These are phyloP conservation scores for Leptodermis oblonga DNA, from an alignment of 257 asterid genomes.

Conservation along the genomic window DNA sequence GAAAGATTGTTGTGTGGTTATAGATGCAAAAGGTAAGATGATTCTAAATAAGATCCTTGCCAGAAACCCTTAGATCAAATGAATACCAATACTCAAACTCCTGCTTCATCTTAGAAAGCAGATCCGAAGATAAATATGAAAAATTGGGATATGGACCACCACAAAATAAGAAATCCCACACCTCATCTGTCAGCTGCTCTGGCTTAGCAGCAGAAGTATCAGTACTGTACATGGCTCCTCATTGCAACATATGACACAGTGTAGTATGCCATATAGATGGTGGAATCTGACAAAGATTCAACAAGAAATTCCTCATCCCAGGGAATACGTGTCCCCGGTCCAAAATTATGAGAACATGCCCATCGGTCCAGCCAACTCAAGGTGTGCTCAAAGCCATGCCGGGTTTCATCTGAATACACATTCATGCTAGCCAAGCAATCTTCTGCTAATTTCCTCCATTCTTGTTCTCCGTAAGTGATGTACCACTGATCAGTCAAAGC, in stretches of 20 bases:
- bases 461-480: constrained; percentile 73
- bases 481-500: constrained; percentile 98
- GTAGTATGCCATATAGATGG: constrained; percentile 90
- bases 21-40: constrained; percentile 84
- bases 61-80: constrained; percentile 89
- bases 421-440: constrained; percentile 81
- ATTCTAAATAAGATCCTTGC: constrained; percentile 92
- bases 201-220: constrained; percentile 61
- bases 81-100: constrained; percentile 98
- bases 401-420: constrained; percentile 75
- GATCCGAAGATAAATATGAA: constrained; percentile 45
- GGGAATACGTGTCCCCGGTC: constrained; percentile 91
- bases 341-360: constrained; percentile 92
- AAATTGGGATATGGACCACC: constrained; percentile 62
- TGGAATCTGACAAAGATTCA: constrained; percentile 88
- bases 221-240: constrained; percentile 72
- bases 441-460: constrained; percentile 75
- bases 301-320: constrained; percentile 91
- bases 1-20: constrained; percentile 75
- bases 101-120: constrained; percentile 70
- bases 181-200: constrained; percentile 76
- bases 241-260: constrained; percentile 76
- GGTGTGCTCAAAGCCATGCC: constrained; percentile 87
- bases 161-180: constrained; percentile 87
- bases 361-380: constrained; percentile 95